phyloP scores from a whole-genome alignment of 495 filamentous ascomycete species.

The Xanthoparmelia taractica region DNA sequence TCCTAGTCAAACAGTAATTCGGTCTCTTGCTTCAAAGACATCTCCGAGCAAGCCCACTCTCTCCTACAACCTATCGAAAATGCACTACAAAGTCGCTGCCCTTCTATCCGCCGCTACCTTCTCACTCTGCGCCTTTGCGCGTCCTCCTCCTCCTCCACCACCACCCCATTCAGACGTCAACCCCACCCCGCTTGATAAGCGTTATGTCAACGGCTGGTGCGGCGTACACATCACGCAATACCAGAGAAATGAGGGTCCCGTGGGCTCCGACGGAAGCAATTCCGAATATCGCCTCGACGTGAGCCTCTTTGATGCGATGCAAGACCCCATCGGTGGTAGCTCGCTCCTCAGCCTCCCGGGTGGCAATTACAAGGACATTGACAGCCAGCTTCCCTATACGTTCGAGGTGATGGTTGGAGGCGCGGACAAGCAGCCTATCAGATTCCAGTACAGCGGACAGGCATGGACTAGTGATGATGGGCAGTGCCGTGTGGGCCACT shows the following conservation, averaged over 20 bases:
- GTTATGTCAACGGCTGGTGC: background rate
- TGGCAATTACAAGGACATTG: background rate
- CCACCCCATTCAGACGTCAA: background rate
- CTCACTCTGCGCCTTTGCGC: background rate
- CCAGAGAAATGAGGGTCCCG: background rate
- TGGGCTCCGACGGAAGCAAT: background rate
- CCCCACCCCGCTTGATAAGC: background rate
- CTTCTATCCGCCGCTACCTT: background rate
- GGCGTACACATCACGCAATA: background rate
- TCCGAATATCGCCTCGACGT: background rate
- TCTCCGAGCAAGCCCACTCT: background rate
- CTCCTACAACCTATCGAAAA: background rate
- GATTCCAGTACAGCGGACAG: background rate
- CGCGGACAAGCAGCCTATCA: background rate
- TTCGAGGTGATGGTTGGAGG: background rate
- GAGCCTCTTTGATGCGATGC: background rate
- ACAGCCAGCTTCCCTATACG: background rate
- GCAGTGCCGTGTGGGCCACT: background rate
- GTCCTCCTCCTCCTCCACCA: background rate
- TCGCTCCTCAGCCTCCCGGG: background rate
- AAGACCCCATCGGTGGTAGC: background rate
- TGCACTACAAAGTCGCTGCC: background rate
- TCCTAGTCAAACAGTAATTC: too few relatives aligned
- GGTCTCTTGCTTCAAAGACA: too few relatives aligned
- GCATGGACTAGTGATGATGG: background rate